Conservation (phyloP, 257 asterid species). For the Handroanthus guayacan region DNA sequence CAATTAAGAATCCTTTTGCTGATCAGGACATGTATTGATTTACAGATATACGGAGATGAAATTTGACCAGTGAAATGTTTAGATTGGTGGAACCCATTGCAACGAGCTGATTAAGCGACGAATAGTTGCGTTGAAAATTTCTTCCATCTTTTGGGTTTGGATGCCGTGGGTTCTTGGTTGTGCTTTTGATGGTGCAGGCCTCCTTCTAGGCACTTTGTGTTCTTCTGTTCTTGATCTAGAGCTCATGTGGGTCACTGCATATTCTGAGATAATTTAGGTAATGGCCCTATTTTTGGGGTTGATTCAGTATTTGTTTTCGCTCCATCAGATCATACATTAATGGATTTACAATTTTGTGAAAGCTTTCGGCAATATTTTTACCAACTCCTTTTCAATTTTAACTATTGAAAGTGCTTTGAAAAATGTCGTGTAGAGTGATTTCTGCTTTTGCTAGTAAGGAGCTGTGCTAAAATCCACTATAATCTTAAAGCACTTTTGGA, state of each 20-base stretch:
- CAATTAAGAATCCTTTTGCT: background rate
- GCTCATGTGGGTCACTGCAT: constrained; percentile 76
- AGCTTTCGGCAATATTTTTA: background rate
- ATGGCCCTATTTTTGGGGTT: background rate
- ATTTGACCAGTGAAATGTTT: constrained; percentile 72
- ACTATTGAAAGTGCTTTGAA: too few species aligned
- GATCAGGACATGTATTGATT: constrained; percentile 19
- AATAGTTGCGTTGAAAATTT: constrained; percentile 42
- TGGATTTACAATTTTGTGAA: background rate
- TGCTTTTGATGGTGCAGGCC: constrained; percentile 63
- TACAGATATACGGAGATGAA: constrained; percentile 96
- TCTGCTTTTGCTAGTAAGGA: too few species aligned
- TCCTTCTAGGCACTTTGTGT: constrained; percentile 65
- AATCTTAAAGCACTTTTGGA: too few species aligned
- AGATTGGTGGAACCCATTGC: constrained; percentile 47
- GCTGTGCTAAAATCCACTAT: too few species aligned
- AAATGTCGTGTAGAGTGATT: too few species aligned
- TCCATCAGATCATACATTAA: too few species aligned
- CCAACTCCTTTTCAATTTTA: too few species aligned
- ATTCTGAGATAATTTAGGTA: constrained; percentile 70
- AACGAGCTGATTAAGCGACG: constrained; percentile 54
- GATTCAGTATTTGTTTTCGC: background rate
- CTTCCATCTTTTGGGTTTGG: constrained; percentile 52
- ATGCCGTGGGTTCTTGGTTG: constrained; percentile 63
- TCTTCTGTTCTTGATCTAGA: constrained; percentile 70